A percentile compares a stretch with the other conserved stretches of the same genome.
phyloP scores from a whole-genome alignment of 306 rosid species.

The Cicer bijugum region DNA sequence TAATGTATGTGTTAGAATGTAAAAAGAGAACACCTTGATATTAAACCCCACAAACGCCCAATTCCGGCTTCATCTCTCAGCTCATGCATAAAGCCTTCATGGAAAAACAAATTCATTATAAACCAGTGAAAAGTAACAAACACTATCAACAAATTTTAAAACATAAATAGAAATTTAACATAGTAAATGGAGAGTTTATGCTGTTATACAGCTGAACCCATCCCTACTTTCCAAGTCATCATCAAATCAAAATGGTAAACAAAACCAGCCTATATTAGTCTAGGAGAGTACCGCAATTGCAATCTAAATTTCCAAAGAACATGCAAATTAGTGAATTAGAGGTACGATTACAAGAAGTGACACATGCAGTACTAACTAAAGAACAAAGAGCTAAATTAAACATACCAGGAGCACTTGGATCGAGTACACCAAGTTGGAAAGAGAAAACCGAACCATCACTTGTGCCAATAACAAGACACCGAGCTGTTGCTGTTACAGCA shows the following conservation, averaged over 20 bases:
- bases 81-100: constrained; percentile 66
- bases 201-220: constrained; percentile 35
- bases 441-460: constrained; percentile 74
- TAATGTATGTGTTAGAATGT: constrained; percentile 8
- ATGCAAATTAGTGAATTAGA: constrained; percentile 7
- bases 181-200: constrained; percentile 22
- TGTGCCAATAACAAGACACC: constrained; percentile 76
- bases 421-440: constrained; percentile 73
- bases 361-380: background rate
- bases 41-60: constrained; percentile 83
- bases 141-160: constrained; percentile 11
- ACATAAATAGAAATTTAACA: constrained; percentile 31
- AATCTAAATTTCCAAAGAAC: constrained; percentile 10
- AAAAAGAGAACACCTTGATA: constrained; percentile 66
- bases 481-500: constrained; percentile 58
- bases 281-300: constrained; percentile 5
- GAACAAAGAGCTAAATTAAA: constrained; percentile 13
- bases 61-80: constrained; percentile 89
- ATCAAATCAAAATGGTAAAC: constrained; percentile 32
- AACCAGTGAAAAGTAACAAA: constrained; percentile 23
- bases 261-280: constrained; percentile 28
- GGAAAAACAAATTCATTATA: constrained; percentile 41
- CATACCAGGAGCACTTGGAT: constrained; percentile 70
- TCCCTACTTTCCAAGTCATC: constrained; percentile 5
- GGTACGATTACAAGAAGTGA: background rate